Conservation (phyloP, 1,284 basidiomycete genomes). For the Coriolopsis trogii region DNA sequence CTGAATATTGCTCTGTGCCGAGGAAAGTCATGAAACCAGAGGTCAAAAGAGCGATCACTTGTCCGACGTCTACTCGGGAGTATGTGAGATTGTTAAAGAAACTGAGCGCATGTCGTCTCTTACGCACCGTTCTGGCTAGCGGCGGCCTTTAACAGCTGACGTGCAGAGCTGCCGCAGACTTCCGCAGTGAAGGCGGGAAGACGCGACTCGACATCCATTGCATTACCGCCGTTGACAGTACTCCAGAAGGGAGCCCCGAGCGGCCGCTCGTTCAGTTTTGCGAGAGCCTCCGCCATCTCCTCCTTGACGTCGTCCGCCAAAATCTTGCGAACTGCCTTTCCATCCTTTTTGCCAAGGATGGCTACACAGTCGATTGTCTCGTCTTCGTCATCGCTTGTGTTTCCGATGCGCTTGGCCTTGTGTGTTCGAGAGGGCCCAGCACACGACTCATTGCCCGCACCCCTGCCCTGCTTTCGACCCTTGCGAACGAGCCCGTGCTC, state of each 20-base stretch:
- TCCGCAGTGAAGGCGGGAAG: slow-evolving; percentile 15
- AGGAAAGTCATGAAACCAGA: slow-evolving; percentile 24
- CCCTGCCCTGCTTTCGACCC: no score
- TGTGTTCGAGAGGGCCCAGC: background rate
- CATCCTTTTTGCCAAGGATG: slow-evolving; percentile 45
- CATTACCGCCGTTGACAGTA: slow-evolving; percentile 9
- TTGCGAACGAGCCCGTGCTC: background rate
- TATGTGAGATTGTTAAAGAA: background rate
- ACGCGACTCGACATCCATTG: slow-evolving; percentile 16
- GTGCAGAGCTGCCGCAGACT: slow-evolving; percentile 9
- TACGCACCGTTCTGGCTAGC: slow-evolving; percentile 43
- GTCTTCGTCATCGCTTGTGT: slow-evolving; percentile 14
- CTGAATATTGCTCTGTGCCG: slow-evolving; percentile 5
- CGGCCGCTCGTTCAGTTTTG: slow-evolving; percentile 47
- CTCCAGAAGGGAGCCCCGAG: slow-evolving; percentile 30
- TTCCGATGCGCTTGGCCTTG: background rate
- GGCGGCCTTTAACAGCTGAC: slow-evolving; percentile 36
- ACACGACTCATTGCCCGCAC: background rate
- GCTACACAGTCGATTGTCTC: slow-evolving; percentile 38
- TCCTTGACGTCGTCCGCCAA: slow-evolving; percentile 39
- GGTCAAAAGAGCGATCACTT: slow-evolving; percentile 44
- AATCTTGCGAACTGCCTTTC: slow-evolving; percentile 46
- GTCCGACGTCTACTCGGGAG: slow-evolving; percentile 38
- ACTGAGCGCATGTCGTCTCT: background rate
- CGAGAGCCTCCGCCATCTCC: slow-evolving; percentile 29